Conservation (phyloP, 2,329 filamentous ascomycete species). For the Nemania abortiva region DNA sequence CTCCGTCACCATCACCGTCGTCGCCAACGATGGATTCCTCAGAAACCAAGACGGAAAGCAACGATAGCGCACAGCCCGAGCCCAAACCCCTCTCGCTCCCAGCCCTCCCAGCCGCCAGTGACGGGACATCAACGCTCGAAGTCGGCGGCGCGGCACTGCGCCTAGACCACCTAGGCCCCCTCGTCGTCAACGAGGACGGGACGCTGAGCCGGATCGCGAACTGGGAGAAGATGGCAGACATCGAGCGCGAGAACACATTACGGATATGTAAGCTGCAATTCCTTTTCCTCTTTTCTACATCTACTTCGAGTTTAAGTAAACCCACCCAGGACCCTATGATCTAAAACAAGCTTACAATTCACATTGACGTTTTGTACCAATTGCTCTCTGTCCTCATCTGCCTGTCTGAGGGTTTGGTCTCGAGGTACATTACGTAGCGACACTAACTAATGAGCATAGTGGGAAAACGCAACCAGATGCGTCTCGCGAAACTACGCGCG, state of each 20-base stretch:
- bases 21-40: slow-evolving; percentile 15
- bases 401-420: neutral
- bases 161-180: slow-evolving; percentile 73
- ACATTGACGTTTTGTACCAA: too few relatives aligned
- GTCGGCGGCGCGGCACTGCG: slow-evolving; percentile 64
- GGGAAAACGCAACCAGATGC: slow-evolving; percentile 74
- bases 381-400: neutral
- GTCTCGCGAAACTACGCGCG: slow-evolving; percentile 61
- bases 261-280: slow-evolving; percentile 57
- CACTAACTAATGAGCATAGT: slow-evolving; percentile 62
- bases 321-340: neutral
- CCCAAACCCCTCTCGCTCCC: slow-evolving; percentile 22
- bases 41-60: slow-evolving; percentile 1
- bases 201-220: slow-evolving; percentile 78
- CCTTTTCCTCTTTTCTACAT: neutral
- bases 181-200: slow-evolving; percentile 80
- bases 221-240: slow-evolving; percentile 77
- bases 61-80: slow-evolving; percentile 16
- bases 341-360: neutral
- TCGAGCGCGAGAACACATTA: slow-evolving; percentile 75
- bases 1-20: neutral
- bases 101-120: slow-evolving; percentile 19
- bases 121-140: slow-evolving; percentile 50
- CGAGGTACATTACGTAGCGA: neutral
- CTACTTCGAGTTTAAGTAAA: neutral